Evolutionary conservation across 2,329 filamentous ascomycete species (phyloP).

Genomic region (Clarireedia homoeocarpa): DNA sequence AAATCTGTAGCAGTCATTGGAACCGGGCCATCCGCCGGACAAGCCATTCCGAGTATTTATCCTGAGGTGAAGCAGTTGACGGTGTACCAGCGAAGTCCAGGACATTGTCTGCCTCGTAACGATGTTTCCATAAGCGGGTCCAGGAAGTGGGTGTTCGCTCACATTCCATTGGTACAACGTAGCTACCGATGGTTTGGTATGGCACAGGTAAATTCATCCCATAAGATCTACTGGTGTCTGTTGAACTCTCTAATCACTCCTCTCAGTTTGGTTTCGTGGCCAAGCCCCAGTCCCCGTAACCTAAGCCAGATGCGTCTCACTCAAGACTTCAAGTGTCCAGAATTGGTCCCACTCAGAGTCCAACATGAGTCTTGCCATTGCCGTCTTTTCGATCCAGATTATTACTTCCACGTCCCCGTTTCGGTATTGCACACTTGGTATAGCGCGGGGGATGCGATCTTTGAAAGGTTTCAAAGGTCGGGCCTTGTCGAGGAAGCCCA

Average conservation of each 20-base stretch:
- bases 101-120: background rate
- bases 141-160: background rate
- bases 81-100: background rate
- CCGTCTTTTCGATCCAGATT: background rate
- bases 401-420: background rate
- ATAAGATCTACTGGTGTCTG: no score
- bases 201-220: no score
- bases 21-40: background rate
- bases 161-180: background rate
- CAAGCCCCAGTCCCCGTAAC: no score
- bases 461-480: background rate
- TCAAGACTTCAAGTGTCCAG: no score
- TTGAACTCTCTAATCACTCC: no score
- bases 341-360: background rate
- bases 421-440: background rate
- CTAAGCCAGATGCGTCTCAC: no score
- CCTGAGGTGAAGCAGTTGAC: background rate
- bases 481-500: background rate
- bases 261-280: no score
- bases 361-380: background rate
- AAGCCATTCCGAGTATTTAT: background rate
- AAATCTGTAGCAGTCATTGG: background rate
- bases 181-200: background rate
- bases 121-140: background rate
- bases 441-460: background rate